Evolutionary conservation across 345 rosid genomes (phyloP).

Genomic region (Turritis glabra): DNA sequence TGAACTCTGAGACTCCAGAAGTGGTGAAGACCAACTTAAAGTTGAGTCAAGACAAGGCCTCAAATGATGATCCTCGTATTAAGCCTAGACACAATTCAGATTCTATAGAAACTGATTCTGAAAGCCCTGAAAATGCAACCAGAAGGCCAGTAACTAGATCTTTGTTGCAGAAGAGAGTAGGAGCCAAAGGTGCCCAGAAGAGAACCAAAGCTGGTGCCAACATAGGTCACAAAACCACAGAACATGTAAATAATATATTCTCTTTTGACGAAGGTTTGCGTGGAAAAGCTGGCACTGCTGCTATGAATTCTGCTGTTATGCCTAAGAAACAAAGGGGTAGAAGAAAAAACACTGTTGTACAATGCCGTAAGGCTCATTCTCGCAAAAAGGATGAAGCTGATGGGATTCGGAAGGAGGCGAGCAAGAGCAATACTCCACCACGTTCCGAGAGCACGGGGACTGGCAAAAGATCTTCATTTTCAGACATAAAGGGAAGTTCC

Average conservation of each 20-base stretch:
- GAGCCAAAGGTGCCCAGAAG: slow-evolving; percentile 36
- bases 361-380: slow-evolving; percentile 48
- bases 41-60: slow-evolving; percentile 37
- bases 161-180: slow-evolving; percentile 49
- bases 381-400: slow-evolving; percentile 41
- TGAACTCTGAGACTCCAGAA: slow-evolving; percentile 46
- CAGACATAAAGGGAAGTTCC: slow-evolving; percentile 41
- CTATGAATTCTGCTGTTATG: slow-evolving; percentile 39
- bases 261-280: slow-evolving; percentile 54
- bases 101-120: slow-evolving; percentile 80
- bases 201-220: slow-evolving; percentile 40
- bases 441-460: slow-evolving; percentile 38
- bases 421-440: slow-evolving; percentile 41
- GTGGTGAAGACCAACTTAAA: slow-evolving; percentile 39
- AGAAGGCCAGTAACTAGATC: slow-evolving; percentile 68
- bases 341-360: slow-evolving; percentile 41
- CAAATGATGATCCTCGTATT: slow-evolving; percentile 35
- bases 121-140: slow-evolving; percentile 49
- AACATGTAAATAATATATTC: slow-evolving; percentile 46
- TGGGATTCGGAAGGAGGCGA: slow-evolving; percentile 42
- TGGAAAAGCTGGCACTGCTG: slow-evolving; percentile 38
- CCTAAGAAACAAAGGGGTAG: slow-evolving; percentile 44
- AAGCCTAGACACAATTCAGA: slow-evolving; percentile 63
- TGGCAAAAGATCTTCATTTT: slow-evolving; percentile 53
- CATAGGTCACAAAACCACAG: slow-evolving; percentile 42